Evolutionary conservation across 495 filamentous ascomycete species (phyloP), one percentile per base, ranked within the genome.

Genomic region (Sordaria brevicollis): DNA sequence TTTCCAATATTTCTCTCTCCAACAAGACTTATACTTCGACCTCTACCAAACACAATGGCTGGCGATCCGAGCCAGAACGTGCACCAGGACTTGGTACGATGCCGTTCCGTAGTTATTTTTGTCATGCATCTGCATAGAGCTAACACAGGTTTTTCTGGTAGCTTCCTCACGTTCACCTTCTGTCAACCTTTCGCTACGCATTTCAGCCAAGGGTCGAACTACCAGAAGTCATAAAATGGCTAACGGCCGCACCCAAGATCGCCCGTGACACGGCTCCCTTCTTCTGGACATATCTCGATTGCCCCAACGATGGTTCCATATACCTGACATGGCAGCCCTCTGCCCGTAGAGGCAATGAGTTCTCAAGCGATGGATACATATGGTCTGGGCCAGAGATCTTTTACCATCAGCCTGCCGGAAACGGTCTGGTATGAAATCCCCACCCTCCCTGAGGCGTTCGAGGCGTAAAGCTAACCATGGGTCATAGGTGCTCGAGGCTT

Each of bases 261-360:
- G 88, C 92, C 39, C 90, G 89, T 71, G 88, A 92, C 72, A 80
- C 84, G 65, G 87, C 92, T 38, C 86, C 93, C 6, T 93, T 97
- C 86, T 90, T 87, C 76, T 99, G 94, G 94, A 93, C 90, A 19
- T 97, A 95, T 79, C 84, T 97, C 54, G 89, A 94, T 71, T 86
- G 88, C 35, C 94, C 94, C 5, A 83, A 81, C 36, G 91, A 96
- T 81, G 93, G 93, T 10, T 89, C 88, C 19, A 85, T 96, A 34
- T 86, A 93, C 76, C 84, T 97, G 29, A 90, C 89, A 39, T 97
- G 94, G 94, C 93, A 96, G 77, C 91, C 94, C 1, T 81, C 88
- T 9, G 81, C 84, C 25, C 84, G 87, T 67, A 81, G 92, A 67
- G 88, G 87, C 19, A 85, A 84, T 4, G 87, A 88, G 65, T 94